Percentiles rank a stretch among this genome's conserved stretches.
phyloP scores from a whole-genome alignment of 2,329 filamentous ascomycete species.

The Botrytis medusae region DNA sequence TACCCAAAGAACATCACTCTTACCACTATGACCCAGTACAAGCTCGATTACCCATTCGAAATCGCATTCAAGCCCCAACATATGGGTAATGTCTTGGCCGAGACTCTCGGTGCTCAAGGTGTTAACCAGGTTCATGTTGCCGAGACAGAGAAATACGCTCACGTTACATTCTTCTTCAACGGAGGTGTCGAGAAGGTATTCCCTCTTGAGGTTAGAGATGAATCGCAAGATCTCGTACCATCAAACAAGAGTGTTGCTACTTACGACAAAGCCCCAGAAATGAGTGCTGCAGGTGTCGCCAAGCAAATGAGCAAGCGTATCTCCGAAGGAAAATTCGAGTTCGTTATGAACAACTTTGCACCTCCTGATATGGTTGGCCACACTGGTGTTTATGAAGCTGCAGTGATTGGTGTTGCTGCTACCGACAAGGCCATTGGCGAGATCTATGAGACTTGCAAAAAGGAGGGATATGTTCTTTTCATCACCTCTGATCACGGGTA shows the following conservation, averaged over 20 bases:
- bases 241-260: constrained; percentile 89
- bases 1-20: constrained; percentile 87
- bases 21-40: constrained; percentile 98
- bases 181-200: constrained; percentile 97
- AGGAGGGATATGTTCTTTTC: constrained; percentile 89
- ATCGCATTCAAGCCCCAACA: constrained; percentile 90
- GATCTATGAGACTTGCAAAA: constrained; percentile 91
- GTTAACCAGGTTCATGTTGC: constrained; percentile 94
- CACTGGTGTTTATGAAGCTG: constrained; percentile 95
- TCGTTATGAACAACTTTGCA: constrained; percentile 99
- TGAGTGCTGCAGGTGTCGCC: constrained; percentile 89
- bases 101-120: constrained; percentile 88
- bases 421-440: constrained; percentile 93
- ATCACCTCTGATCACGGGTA: constrained; percentile 92
- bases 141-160: constrained; percentile 98
- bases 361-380: constrained; percentile 99
- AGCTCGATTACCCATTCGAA: constrained; percentile 88
- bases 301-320: constrained; percentile 88
- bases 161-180: constrained; percentile 99
- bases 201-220: constrained; percentile 84
- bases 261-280: constrained; percentile 92
- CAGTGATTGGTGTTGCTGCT: constrained; percentile 77
- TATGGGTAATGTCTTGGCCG: constrained; percentile 97
- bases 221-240: constrained; percentile 73
- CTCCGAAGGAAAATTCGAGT: constrained; percentile 81